Conservation (phyloP, 2,329 filamentous ascomycete species). For the Trichoderma atroviride region DNA sequence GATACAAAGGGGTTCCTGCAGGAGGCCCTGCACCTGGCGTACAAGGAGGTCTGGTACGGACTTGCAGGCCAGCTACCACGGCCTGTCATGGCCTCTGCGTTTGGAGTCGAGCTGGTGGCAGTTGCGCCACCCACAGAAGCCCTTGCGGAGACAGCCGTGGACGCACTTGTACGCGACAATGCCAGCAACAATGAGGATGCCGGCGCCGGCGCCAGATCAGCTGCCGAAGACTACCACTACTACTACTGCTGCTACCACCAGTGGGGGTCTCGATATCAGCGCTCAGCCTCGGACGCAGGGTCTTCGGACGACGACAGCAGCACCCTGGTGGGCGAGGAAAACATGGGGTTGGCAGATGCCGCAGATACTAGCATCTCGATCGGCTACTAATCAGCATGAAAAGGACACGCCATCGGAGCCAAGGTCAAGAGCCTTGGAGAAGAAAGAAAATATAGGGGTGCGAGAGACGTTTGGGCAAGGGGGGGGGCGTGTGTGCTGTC, state of each 20-base stretch:
- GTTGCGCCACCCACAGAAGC: not conserved
- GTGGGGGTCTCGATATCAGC: conserved; percentile 5
- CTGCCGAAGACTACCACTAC: not conserved
- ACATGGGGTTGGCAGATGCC: not conserved
- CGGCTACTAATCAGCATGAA: not conserved
- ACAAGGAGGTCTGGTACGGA: conserved; percentile 36
- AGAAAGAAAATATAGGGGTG: not conserved
- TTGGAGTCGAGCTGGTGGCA: conserved; percentile 28
- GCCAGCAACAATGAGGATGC: not conserved
- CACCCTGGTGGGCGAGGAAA: not conserved
- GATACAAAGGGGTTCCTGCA: conserved; percentile 35
- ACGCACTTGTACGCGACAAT: not conserved
- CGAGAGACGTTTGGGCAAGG: not conserved
- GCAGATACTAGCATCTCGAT: conserved; percentile 15
- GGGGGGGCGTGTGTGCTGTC: not conserved
- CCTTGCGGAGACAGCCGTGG: not conserved
- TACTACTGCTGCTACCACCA: not conserved
- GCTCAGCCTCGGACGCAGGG: not conserved
- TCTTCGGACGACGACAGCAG: not conserved
- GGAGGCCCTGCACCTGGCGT: conserved; percentile 38
- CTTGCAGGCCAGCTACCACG: conserved; percentile 38
- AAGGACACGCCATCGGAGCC: not conserved
- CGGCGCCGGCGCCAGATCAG: not conserved
- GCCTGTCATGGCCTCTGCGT: conserved; percentile 35
- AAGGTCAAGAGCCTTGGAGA: not conserved